Base-by-base conservation (phyloP, 2,329 filamentous ascomycete species). In the Esteya vermicola region DNA sequence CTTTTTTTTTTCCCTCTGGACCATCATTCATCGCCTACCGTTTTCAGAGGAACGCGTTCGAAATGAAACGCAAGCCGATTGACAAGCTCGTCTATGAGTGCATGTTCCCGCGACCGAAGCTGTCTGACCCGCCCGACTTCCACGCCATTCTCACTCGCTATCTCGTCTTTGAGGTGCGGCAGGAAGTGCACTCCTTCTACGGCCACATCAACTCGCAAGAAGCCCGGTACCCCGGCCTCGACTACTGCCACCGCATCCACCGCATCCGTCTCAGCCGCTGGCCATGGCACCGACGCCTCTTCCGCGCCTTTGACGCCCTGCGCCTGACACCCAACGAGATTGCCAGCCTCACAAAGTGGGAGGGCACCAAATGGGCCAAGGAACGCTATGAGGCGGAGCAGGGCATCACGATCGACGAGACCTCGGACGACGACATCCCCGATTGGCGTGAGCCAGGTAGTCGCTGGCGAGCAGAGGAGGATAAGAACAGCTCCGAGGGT, bases 351-450 rank as follows among this genome's bases (percentile, higher is more conserved):
- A 86, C 82, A 43, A 79, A 82, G 52, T 89, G 82, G 82, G 82
- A 88, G 61, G 82, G 82, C 42, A 88, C 82, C 9, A 76, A 78
- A 45, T 88, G 82, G 82, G 83, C 83, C 45, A 79, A 85, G 54
- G 80, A 86, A 54, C 73, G 81, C 40, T 89, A 78, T 53, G 82
- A 89, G 63, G 69, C 70, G 42, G 82, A 88, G 52, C 79, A 85
- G 51, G 76, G 76, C 26, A 68, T 81, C 43, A 61, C 60, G 23
- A 85, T 89, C 46, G 59, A 63, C 36, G 83, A 89, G 53, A 85
- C 82, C 6, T 78, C 81, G 2, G 72, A 71, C 38, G 77, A 83
- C 50, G 78, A 72, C 20, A 77, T 88, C 42, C 61, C 64, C 4
- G 67, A 72, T 43, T 85, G 70, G 70, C 63, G 75, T 19, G 65